Conservation (phyloP, 768 basidiomycete species). For the Lactarius sp. region DNA sequence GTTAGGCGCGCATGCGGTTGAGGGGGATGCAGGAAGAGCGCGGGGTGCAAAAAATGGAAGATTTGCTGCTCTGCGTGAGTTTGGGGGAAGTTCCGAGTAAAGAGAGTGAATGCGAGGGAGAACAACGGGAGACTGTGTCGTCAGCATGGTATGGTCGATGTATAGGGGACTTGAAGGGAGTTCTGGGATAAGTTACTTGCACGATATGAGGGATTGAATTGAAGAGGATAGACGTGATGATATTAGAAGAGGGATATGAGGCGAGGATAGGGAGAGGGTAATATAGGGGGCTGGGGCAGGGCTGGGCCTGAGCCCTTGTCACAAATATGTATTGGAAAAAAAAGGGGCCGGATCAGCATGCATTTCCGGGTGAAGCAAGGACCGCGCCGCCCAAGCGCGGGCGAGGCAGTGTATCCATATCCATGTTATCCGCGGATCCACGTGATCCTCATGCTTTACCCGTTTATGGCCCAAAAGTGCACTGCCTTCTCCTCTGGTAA, state of each 20-base stretch:
- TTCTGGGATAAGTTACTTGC: constrained; percentile 14
- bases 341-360: constrained; percentile 18
- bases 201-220: neutral
- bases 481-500: neutral
- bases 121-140: constrained; percentile 17
- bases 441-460: neutral
- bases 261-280: neutral
- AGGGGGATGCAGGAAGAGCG: neutral
- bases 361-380: no score
- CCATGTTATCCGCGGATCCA: neutral
- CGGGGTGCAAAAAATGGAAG: constrained; percentile 23
- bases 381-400: neutral
- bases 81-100: constrained; percentile 26
- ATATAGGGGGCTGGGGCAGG: neutral
- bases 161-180: neutral
- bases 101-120: constrained; percentile 23
- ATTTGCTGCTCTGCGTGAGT: constrained; percentile 26
- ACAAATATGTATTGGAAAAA: neutral
- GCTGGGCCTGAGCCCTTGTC: neutral
- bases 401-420: neutral
- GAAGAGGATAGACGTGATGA: constrained; percentile 1
- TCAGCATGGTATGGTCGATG: constrained; percentile 19
- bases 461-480: neutral
- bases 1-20: neutral
- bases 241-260: neutral